Percentiles rank a stretch among this genome's conserved stretches.
These are phyloP conservation scores for Simmondsia chinensis DNA, from an alignment of 148 eudicot genomes.

Conservation along the genomic window DNA sequence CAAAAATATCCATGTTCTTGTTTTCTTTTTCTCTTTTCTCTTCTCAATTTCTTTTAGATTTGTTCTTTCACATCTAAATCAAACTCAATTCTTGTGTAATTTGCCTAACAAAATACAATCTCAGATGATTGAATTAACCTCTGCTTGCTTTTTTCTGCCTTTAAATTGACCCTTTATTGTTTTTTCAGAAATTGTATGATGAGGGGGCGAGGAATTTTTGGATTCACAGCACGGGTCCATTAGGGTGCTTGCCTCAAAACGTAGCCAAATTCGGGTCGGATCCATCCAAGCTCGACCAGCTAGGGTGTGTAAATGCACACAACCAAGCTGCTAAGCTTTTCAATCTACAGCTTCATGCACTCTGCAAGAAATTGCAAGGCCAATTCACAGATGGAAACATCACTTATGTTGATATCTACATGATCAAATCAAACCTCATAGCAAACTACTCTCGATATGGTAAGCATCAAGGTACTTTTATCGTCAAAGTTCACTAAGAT, in stretches of 20 bases:
- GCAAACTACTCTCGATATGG: slow-evolving; percentile 81
- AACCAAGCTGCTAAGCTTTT: slow-evolving; percentile 82
- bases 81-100: too few species aligned
- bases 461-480: slow-evolving; percentile 14
- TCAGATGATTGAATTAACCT: too few species aligned
- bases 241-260: slow-evolving; percentile 81
- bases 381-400: slow-evolving; percentile 61
- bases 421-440: slow-evolving; percentile 69
- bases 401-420: slow-evolving; percentile 69
- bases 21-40: background rate
- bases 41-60: too few species aligned
- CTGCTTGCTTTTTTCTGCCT: too few species aligned
- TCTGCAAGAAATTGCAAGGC: slow-evolving; percentile 55
- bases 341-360: slow-evolving; percentile 81
- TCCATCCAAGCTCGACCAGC: slow-evolving; percentile 57
- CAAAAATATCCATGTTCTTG: background rate
- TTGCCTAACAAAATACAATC: too few species aligned
- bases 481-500: background rate
- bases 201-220: slow-evolving; percentile 83
- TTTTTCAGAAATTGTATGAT: slow-evolving; percentile 56
- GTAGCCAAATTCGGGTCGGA: slow-evolving; percentile 67
- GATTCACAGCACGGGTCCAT: slow-evolving; percentile 94
- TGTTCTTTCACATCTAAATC: too few species aligned
- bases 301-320: slow-evolving; percentile 72
- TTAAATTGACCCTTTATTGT: too few species aligned